These are phyloP conservation scores for Saccharomyces hybrid DNA, from an alignment of 1,139 yeast species.

Conservation along the genomic window DNA sequence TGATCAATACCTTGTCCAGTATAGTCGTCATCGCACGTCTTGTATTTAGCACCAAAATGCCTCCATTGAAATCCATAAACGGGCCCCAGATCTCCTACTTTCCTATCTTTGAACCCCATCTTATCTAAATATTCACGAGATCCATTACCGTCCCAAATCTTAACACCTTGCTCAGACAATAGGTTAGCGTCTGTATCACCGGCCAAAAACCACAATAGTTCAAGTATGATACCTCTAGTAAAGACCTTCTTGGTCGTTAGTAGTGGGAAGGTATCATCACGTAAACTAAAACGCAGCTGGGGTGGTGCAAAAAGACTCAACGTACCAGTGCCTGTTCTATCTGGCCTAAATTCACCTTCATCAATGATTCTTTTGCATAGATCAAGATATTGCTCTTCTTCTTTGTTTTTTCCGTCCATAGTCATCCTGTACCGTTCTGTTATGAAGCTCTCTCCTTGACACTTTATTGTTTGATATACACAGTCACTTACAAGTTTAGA, in stretches of 20 bases:
- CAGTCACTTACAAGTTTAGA: too few relatives aligned
- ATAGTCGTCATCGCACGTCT: constrained; percentile 80
- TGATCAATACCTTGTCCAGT: constrained; percentile 88
- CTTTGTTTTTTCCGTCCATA: constrained; percentile 33
- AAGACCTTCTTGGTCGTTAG: constrained; percentile 91
- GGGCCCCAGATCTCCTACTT: constrained; percentile 96
- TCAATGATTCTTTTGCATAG: constrained; percentile 68
- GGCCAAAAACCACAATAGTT: constrained; percentile 83
- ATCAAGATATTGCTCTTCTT: constrained; percentile 82
- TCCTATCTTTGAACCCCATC: constrained; percentile 68
- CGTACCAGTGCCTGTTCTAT: constrained; percentile 97
- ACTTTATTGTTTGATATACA: neutral
- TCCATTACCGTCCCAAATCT: constrained; percentile 99
- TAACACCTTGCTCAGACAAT: constrained; percentile 75
- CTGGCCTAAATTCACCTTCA: constrained; percentile 86
- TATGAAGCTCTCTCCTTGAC: neutral
- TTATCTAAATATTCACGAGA: constrained; percentile 83
- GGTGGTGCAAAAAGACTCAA: constrained; percentile 90
- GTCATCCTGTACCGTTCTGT: constrained; percentile 3
- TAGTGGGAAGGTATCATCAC: constrained; percentile 70
- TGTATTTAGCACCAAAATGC: constrained; percentile 92
- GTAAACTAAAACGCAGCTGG: constrained; percentile 74
- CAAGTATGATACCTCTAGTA: constrained; percentile 81
- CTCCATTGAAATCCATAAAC: constrained; percentile 99
- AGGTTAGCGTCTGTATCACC: constrained; percentile 86